A percentile compares a stretch with the other conserved stretches of the same genome.
Conservation (phyloP, 2,329 filamentous ascomycete species). For the Colletotrichum agaves region DNA sequence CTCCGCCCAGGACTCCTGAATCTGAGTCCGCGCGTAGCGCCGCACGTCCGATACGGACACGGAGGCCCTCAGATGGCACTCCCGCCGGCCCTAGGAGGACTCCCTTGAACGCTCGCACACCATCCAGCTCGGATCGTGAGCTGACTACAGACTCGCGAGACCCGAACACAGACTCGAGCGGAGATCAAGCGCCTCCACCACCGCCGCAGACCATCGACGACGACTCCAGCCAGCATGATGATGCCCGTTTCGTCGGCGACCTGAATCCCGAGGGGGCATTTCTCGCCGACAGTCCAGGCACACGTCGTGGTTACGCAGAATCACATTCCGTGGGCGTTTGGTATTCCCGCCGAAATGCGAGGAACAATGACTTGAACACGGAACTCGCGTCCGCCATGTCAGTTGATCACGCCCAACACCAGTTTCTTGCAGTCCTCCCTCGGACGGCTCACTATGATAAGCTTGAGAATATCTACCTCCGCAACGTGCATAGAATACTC, state of each 20-base stretch:
- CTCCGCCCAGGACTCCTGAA: slow-evolving; percentile 7
- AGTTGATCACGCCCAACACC: slow-evolving; percentile 20
- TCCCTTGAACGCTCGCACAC: neutral
- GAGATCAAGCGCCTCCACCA: neutral
- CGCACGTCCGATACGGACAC: neutral
- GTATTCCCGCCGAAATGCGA: slow-evolving; percentile 27
- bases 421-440: slow-evolving; percentile 27
- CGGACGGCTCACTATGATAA: slow-evolving; percentile 35
- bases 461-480: slow-evolving; percentile 36
- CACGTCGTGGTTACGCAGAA: slow-evolving; percentile 27
- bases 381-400: slow-evolving; percentile 25
- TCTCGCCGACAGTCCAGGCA: slow-evolving; percentile 37
- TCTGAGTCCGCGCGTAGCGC: neutral
- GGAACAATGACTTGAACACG: neutral
- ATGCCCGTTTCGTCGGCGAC: slow-evolving; percentile 40
- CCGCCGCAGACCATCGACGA: slow-evolving; percentile 9
- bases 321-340: slow-evolving; percentile 36
- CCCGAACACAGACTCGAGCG: neutral
- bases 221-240: slow-evolving; percentile 30
- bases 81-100: neutral
- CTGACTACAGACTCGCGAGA: neutral
- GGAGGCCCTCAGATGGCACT: neutral
- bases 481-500: slow-evolving; percentile 38
- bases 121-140: neutral
- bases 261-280: slow-evolving; percentile 42